Percentiles rank a stretch among this genome's conserved stretches.
phyloP scores from a whole-genome alignment of 768 basidiomycete species.

The Mycena vulgaris region DNA sequence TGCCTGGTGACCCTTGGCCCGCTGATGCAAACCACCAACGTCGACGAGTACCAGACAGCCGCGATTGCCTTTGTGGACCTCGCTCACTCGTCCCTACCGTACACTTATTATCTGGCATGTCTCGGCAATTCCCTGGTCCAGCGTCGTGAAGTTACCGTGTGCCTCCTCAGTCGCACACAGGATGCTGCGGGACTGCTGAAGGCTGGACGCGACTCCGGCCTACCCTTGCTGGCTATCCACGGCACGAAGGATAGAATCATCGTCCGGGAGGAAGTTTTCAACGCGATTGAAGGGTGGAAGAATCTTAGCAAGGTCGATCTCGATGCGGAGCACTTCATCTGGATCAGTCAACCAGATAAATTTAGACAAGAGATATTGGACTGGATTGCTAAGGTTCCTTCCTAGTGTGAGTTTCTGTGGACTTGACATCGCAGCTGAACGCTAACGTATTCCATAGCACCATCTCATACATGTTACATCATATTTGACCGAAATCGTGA shows the following conservation, averaged over 20 bases:
- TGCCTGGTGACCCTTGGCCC: slow-evolving; percentile 36
- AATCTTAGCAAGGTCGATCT: slow-evolving; percentile 44
- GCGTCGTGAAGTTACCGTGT: slow-evolving; percentile 41
- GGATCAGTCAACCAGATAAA: slow-evolving; percentile 41
- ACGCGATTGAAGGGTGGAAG: slow-evolving; percentile 45
- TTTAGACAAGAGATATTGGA: slow-evolving; percentile 43
- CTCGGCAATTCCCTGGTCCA: slow-evolving; percentile 47
- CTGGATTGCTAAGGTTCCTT: slow-evolving; percentile 36
- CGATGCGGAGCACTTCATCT: slow-evolving; percentile 49
- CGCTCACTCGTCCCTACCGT: slow-evolving; percentile 36
- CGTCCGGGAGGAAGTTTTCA: slow-evolving; percentile 39
- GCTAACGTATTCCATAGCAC: background rate
- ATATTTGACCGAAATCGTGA: background rate
- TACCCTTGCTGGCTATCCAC: slow-evolving; percentile 47
- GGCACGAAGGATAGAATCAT: slow-evolving; percentile 47
- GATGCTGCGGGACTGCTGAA: slow-evolving; percentile 42
- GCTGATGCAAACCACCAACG: slow-evolving; percentile 40
- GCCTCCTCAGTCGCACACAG: slow-evolving; percentile 45
- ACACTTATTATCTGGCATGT: slow-evolving; percentile 22
- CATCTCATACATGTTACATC: background rate
- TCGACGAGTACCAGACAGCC: slow-evolving; percentile 44
- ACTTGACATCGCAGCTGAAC: background rate
- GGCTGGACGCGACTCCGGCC: slow-evolving; percentile 40
- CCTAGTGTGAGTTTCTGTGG: slow-evolving; percentile 5
- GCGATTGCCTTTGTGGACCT: slow-evolving; percentile 40